phyloP scores from a whole-genome alignment of 2,329 filamentous ascomycete species.

The Arachnomyces sp. region DNA sequence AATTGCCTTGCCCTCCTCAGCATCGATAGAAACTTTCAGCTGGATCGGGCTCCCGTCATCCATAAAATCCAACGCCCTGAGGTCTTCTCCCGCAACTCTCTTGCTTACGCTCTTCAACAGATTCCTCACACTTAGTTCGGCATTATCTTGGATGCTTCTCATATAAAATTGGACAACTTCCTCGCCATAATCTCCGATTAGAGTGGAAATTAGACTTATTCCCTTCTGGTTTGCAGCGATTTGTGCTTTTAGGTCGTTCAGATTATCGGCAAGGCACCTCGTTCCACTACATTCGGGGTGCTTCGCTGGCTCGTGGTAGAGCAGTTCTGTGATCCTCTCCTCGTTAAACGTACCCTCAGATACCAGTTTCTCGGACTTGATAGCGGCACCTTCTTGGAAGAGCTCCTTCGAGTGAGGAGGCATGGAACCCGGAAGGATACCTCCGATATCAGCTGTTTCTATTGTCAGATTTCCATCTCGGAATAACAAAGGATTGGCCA shows the following conservation, averaged over 20 bases:
- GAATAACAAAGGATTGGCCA: conserved; percentile 7
- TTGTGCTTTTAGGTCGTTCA: conserved; percentile 76
- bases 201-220: conserved; percentile 60
- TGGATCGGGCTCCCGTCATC: conserved; percentile 74
- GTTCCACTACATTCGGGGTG: conserved; percentile 69
- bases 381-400: conserved; percentile 58
- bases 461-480: not conserved
- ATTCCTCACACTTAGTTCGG: conserved; percentile 62
- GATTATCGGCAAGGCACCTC: conserved; percentile 66
- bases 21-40: conserved; percentile 64
- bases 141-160: conserved; percentile 69
- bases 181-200: conserved; percentile 69
- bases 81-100: conserved; percentile 57
- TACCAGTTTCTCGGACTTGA: conserved; percentile 58
- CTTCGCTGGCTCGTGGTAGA: conserved; percentile 63
- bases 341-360: conserved; percentile 68
- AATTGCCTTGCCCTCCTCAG: conserved; percentile 60
- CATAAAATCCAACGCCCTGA: conserved; percentile 69
- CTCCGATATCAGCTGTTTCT: conserved; percentile 60
- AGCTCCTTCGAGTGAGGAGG: conserved; percentile 63
- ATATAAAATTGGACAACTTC: conserved; percentile 71
- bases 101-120: conserved; percentile 61
- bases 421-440: conserved; percentile 71
- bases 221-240: conserved; percentile 77
- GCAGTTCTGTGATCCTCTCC: conserved; percentile 58